These are phyloP conservation scores for Kitagawia praeruptora DNA, from an alignment of 129 eudicot genomes.

Conservation along the genomic window DNA sequence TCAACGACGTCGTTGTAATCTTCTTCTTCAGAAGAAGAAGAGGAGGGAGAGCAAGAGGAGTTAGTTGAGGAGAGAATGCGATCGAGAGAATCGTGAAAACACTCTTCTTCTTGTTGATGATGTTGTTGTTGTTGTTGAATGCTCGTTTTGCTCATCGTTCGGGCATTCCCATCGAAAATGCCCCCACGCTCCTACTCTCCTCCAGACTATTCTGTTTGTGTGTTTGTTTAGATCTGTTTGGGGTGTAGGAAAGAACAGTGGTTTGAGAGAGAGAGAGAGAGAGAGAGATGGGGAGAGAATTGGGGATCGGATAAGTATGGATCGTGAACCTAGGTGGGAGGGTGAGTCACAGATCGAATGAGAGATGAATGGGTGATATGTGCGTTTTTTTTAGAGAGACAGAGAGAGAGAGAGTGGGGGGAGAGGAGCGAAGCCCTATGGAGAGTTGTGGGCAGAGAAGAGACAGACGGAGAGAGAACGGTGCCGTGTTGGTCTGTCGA, in stretches of 20 bases:
- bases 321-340: slow-evolving; percentile 7
- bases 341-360: slow-evolving; percentile 31
- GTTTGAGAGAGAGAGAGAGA: not conserved
- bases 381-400: not conserved
- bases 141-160: slow-evolving; percentile 69
- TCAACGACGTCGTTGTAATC: slow-evolving; percentile 7
- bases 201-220: not conserved
- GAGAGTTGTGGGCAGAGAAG: slow-evolving; percentile 12
- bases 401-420: no score
- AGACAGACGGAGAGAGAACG: slow-evolving; percentile 22
- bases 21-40: slow-evolving; percentile 24
- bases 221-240: not conserved
- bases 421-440: slow-evolving; percentile 13
- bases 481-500: slow-evolving; percentile 30
- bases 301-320: slow-evolving; percentile 27
- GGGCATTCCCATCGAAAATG: slow-evolving; percentile 71
- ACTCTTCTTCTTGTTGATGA: slow-evolving; percentile 31
- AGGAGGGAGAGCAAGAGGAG: slow-evolving; percentile 62
- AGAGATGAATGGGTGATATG: not conserved
- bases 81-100: slow-evolving; percentile 87
- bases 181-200: slow-evolving; percentile 25
- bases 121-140: slow-evolving; percentile 38
- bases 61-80: slow-evolving; percentile 81
- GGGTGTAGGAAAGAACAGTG: slow-evolving; percentile 2
- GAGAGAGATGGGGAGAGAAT: not conserved